These are phyloP conservation scores for Metarhizium brunneum DNA, from an alignment of 2,329 filamentous ascomycete genomes.

Conservation along the genomic window DNA sequence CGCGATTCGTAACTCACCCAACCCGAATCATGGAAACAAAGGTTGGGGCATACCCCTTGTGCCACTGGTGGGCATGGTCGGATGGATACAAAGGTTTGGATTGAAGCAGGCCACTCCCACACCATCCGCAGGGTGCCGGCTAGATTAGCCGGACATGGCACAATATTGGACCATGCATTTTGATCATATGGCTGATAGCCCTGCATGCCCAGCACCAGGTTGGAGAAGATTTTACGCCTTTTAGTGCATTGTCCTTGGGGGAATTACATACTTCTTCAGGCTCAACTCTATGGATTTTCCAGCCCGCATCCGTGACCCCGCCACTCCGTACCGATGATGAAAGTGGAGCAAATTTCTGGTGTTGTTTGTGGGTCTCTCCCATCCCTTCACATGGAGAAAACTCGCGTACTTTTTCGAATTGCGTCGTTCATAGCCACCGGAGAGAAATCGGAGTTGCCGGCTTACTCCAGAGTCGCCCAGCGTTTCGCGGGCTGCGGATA, in stretches of 20 bases:
- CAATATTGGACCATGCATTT: neutral
- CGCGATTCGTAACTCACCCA: no score
- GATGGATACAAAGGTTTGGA: no score
- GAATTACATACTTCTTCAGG: no score
- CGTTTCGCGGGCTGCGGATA: neutral
- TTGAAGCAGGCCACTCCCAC: neutral
- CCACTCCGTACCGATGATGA: neutral
- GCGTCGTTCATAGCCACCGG: neutral
- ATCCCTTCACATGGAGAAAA: neutral
- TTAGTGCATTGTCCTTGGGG: neutral
- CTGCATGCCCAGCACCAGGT: neutral
- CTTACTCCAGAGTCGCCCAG: neutral
- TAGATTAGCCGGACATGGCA: neutral
- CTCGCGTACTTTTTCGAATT: neutral
- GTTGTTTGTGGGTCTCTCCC: neutral
- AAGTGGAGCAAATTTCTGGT: neutral
- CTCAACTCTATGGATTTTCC: no score
- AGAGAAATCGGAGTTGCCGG: neutral
- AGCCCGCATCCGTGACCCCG: no score
- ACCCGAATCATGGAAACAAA: no score
- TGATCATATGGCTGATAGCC: no score
- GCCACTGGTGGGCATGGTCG: no score
- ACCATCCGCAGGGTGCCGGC: neutral
- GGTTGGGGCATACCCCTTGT: no score
- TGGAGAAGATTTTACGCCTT: neutral